Base-by-base conservation (phyloP, 1,284 basidiomycete species). In the Ceratobasidium sp. region DNA sequence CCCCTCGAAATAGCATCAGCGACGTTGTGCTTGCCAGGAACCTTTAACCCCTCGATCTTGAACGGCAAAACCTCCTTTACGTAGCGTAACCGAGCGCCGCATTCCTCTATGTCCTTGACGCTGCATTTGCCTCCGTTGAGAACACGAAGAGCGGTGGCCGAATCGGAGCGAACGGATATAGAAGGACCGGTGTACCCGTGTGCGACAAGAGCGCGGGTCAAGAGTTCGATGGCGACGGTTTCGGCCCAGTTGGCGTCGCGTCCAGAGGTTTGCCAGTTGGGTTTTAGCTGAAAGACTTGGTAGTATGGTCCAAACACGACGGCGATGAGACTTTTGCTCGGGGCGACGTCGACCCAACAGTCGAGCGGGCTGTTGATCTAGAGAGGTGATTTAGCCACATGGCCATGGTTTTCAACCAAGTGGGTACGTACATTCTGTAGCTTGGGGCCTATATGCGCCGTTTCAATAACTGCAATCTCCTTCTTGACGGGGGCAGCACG, bases 231-330 rank as follows among this genome's bases (percentile, higher is more conserved):
- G 2, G 52, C 65, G 6, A 46, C 30, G 21, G 53, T 69, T 46
- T 69, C 65, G 26, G 65, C 65, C 65, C 65, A 69, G 41, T 69
- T 69, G 41, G 41, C 39, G 30, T 58, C 65, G 2, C 65, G 52
- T 1, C 36, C 52, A 3, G 21, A 21, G 34, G 52, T 41, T 46
- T 69, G 52, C 65, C 65, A 69, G 21, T 41, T 53, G 14, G 52
- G 41, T 30, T 57, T 57, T 14, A 58, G 65, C 9, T 36, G 65
- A 30, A 69, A 69, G 16, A 53, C 28, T 41, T 45, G 52, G 34
- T 69, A 69, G 39, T 69, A 23, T 14, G 21, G 41, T 14, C 65
- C 65, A 8, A 58, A 14, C 18, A 58, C 36, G 4, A 69, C 41
- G 6, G 65, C 65, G 10, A 69, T 46, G 18, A 45, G 39, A 16